These are phyloP conservation scores for Heterobasidion occidentale DNA, from an alignment of 1,284 basidiomycete genomes.

Conservation along the genomic window DNA sequence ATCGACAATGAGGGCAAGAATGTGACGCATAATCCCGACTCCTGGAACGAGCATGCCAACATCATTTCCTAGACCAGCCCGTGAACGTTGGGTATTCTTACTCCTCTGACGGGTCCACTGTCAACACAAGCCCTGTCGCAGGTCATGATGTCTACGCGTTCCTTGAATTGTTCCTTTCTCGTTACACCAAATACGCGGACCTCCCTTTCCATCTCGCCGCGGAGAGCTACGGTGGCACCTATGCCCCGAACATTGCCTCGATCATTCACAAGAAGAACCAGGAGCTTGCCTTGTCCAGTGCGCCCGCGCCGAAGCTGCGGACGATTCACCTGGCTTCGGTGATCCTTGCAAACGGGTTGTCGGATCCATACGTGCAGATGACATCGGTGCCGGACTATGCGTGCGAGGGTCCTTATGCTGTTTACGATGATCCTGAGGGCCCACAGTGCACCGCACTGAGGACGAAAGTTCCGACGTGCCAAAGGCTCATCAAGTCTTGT, in stretches of 20 bases:
- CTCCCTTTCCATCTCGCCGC: slow-evolving; percentile 67
- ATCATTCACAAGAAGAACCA: slow-evolving; percentile 74
- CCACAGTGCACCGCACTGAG: slow-evolving; percentile 57
- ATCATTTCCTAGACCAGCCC: slow-evolving; percentile 84
- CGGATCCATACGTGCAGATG: slow-evolving; percentile 73
- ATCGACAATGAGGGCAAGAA: slow-evolving; percentile 62
- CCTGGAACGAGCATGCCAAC: slow-evolving; percentile 31
- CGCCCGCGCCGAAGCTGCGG: slow-evolving; percentile 33
- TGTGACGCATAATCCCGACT: slow-evolving; percentile 59
- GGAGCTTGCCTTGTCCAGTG: slow-evolving; percentile 26
- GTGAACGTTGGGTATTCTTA: slow-evolving; percentile 89
- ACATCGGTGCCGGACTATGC: slow-evolving; percentile 74
- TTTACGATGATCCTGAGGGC: slow-evolving; percentile 65
- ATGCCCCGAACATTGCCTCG: slow-evolving; percentile 72
- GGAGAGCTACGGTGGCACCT: slow-evolving; percentile 77
- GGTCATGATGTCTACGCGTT: slow-evolving; percentile 88
- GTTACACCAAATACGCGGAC: slow-evolving; percentile 62
- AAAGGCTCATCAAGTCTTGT: slow-evolving; percentile 59
- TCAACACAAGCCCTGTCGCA: slow-evolving; percentile 67
- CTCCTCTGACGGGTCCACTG: slow-evolving; percentile 59
- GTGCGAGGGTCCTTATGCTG: slow-evolving; percentile 69
- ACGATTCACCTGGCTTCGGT: slow-evolving; percentile 74
- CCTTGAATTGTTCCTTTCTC: slow-evolving; percentile 77
- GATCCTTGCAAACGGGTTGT: slow-evolving; percentile 77
- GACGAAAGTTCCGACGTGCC: slow-evolving; percentile 63